phyloP scores from a whole-genome alignment of 2,329 filamentous ascomycete genomes.

The Stachybotrys echinatus region DNA sequence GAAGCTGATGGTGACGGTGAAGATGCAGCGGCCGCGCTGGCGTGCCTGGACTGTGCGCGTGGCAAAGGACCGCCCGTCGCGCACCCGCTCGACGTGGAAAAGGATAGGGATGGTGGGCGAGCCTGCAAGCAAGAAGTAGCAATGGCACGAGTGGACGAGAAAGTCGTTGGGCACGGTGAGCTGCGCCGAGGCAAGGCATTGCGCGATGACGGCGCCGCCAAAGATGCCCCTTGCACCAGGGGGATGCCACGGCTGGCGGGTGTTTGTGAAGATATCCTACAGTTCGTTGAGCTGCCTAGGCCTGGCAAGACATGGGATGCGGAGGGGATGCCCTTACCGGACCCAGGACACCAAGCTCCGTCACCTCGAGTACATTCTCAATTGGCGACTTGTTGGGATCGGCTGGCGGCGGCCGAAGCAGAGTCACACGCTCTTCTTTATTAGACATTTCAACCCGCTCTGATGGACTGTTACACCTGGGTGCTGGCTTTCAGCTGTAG shows the following conservation, averaged over 20 bases:
- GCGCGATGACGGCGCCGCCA: conserved; percentile 87
- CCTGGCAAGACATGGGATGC: not conserved
- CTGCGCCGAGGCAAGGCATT: conserved; percentile 83
- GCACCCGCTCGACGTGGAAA: conserved; percentile 91
- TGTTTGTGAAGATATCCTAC: conserved; percentile 91
- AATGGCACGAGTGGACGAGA: conserved; percentile 92
- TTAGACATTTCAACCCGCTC: too few species aligned
- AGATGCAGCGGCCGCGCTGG: conserved; percentile 84
- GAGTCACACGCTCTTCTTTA: conserved; percentile 26
- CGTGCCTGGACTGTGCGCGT: conserved; percentile 95
- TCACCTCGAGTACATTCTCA: conserved; percentile 85
- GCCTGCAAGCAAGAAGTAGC: conserved; percentile 94
- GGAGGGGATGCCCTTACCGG: conserved; percentile 48
- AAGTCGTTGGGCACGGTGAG: conserved; percentile 78
- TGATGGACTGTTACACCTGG: too few species aligned
- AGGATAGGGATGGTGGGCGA: conserved; percentile 79
- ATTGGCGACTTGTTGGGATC: conserved; percentile 72
- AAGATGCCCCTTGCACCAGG: conserved; percentile 89
- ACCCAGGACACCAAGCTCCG: conserved; percentile 69
- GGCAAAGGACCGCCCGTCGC: conserved; percentile 83
- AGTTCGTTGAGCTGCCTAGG: not conserved
- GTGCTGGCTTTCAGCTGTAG: too few species aligned
- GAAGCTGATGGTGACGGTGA: conserved; percentile 92
- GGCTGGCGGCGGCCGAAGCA: conserved; percentile 64
- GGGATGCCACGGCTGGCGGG: conserved; percentile 86